Conservation (phyloP, 192 early-diverging fungal species). For the Mortierella alpina region DNA sequence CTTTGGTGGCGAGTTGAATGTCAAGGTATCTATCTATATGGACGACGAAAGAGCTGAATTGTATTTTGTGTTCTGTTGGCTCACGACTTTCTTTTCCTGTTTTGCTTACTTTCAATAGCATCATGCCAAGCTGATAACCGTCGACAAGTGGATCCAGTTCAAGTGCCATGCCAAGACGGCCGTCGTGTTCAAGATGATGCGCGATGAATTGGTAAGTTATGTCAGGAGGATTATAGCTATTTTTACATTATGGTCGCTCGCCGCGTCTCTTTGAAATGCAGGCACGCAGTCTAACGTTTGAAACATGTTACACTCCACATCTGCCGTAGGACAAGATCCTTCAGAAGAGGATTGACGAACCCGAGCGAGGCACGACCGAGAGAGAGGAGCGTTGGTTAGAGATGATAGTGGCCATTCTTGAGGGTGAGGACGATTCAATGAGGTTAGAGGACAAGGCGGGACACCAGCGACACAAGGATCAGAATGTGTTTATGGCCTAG, state of each 20-base stretch:
- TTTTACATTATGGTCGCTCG: neutral
- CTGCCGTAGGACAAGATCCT: conserved; percentile 43
- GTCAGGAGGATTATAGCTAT: neutral
- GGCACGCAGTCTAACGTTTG: neutral
- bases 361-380: conserved; percentile 38
- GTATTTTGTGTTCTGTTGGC: neutral
- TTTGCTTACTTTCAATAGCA: conserved; percentile 36
- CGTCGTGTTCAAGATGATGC: conserved; percentile 61
- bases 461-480: conserved; percentile 24
- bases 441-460: conserved; percentile 33
- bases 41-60: neutral
- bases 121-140: conserved; percentile 49
- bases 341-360: conserved; percentile 50
- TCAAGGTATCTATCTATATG: conserved; percentile 52
- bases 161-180: conserved; percentile 64
- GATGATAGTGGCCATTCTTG: conserved; percentile 49
- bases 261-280: neutral
- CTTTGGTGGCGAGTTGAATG: conserved; percentile 59
- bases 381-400: conserved; percentile 45
- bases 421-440: conserved; percentile 43
- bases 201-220: conserved; percentile 57
- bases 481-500: conserved; percentile 41
- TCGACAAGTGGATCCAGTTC: conserved; percentile 66
- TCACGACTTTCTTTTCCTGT: conserved; percentile 6
- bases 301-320: neutral